These are phyloP conservation scores for Tylopilus intermedius DNA, from an alignment of 768 basidiomycete genomes.

Conservation along the genomic window DNA sequence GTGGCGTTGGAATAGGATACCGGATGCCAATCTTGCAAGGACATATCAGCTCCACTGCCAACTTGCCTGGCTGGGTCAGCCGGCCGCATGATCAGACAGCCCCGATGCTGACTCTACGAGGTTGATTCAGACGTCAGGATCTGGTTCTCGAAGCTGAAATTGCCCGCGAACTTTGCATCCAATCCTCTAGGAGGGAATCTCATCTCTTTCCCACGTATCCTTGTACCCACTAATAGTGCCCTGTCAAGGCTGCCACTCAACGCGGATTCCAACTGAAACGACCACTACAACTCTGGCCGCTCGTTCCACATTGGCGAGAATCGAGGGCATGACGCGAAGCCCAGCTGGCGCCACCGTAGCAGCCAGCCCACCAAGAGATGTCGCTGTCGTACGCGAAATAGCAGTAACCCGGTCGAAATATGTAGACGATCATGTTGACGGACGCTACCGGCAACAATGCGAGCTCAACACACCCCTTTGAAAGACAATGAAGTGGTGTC, in stretches of 20 bases:
- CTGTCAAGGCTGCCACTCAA: slow-evolving; percentile 23
- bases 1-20: no score
- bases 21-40: no score
- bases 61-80: no score
- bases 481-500: background rate
- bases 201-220: slow-evolving; percentile 27
- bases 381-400: slow-evolving; percentile 9
- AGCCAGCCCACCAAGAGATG: slow-evolving; percentile 18
- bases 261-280: slow-evolving; percentile 23
- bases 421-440: slow-evolving; percentile 10
- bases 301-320: slow-evolving; percentile 19
- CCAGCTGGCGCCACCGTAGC: slow-evolving; percentile 7
- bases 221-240: slow-evolving; percentile 8
- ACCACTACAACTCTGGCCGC: slow-evolving; percentile 24
- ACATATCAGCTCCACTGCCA: no score
- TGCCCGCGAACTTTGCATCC: slow-evolving; percentile 11
- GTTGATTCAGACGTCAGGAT: no score
- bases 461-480: slow-evolving; percentile 22
- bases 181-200: slow-evolving; percentile 23
- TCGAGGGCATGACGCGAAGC: slow-evolving; percentile 18
- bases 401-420: slow-evolving; percentile 20
- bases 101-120: no score
- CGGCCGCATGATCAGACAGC: no score
- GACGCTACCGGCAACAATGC: slow-evolving; percentile 14
- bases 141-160: background rate